A percentile compares a stretch with the other conserved stretches of the same genome.
phyloP scores from a whole-genome alignment of 352 stramenopile species.

The Globisporangium sylvaticum region DNA sequence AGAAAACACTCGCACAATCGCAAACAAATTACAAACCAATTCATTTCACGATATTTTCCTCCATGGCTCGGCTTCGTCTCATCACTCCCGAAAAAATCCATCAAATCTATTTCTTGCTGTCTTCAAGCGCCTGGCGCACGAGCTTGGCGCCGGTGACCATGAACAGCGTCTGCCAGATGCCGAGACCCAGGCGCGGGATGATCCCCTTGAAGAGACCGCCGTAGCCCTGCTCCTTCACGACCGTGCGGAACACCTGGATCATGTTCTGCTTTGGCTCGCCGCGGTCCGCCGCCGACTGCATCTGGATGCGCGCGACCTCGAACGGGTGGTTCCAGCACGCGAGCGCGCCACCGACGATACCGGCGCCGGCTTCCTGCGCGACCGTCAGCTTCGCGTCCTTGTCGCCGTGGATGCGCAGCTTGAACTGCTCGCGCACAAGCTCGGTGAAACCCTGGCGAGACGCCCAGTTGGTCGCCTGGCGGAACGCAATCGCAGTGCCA shows the following conservation, averaged over 20 bases:
- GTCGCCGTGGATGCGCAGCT: slow-evolving; percentile 81
- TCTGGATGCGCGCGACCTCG: slow-evolving; percentile 90
- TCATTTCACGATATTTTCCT: slow-evolving; percentile 1
- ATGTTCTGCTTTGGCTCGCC: slow-evolving; percentile 89
- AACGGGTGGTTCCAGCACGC: slow-evolving; percentile 92
- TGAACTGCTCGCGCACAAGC: slow-evolving; percentile 81
- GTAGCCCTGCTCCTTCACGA: slow-evolving; percentile 81
- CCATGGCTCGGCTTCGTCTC: not conserved
- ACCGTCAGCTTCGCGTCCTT: slow-evolving; percentile 86
- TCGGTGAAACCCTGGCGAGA: slow-evolving; percentile 90
- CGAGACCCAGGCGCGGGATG: slow-evolving; percentile 78
- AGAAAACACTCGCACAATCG: not conserved
- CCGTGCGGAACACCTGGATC: slow-evolving; percentile 84
- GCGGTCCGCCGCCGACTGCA: slow-evolving; percentile 87
- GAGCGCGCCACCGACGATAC: slow-evolving; percentile 83
- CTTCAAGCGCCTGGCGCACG: slow-evolving; percentile 79
- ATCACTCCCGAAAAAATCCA: not conserved
- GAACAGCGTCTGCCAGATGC: slow-evolving; percentile 91
- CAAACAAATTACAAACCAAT: slow-evolving; percentile 5
- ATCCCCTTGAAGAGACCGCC: slow-evolving; percentile 89
- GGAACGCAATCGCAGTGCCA: slow-evolving; percentile 88
- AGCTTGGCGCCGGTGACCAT: slow-evolving; percentile 92
- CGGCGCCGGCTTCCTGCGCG: slow-evolving; percentile 77
- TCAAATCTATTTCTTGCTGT: slow-evolving; percentile 31
- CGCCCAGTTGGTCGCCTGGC: slow-evolving; percentile 90